Evolutionary conservation across 495 filamentous ascomycete species (phyloP), one percentile per base, ranked within the genome.

Genomic region (Talaromyces borbonicus): DNA sequence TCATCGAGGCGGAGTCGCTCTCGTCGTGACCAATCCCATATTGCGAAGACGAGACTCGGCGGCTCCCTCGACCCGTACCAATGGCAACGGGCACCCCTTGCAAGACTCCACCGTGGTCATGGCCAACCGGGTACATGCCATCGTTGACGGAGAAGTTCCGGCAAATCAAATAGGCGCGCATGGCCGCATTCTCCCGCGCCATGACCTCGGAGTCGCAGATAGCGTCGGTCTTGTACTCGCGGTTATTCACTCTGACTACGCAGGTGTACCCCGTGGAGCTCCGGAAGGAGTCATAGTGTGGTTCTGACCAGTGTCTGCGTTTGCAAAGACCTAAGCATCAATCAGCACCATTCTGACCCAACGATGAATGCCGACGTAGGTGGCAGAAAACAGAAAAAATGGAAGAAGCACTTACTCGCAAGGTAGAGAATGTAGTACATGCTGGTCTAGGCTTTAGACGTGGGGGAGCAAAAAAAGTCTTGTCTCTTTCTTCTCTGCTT

Each of bases 121-220:
- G 71, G 59, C 86, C 68, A 60, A 78, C 73, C 4, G 80, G 80
- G 49, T 78, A 81, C 87, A 90, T 93, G 66, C 90, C 90, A 56
- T 94, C 92, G 63, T 95, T 97, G 61, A 95, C 83, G 49, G 90
- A 96, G 71, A 98, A 96, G 69, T 95, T 95, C 60, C 90, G 84
- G 73, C 92, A 98, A 49, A 97, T 90, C 72, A 95, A 85, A 67
- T 95, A 98, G 49, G 92, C 92, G 50, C 87, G 83, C 82, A 92
- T 95, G 49, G 92, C 92, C 43, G 92, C 92, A 58, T 88, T 90
- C 67, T 98, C 90, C 56, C 86, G 84, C 42, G 92, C 92, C 53
- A 95, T 73, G 43, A 74, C 72, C 52, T 90, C 83, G 49, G 79
- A 83, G 58, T 81, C 80, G 69, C 86, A 89, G 53, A 80, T 74